These are phyloP conservation scores for Acidiella bohemica DNA, from an alignment of 495 filamentous ascomycete species.

Conservation along the genomic window DNA sequence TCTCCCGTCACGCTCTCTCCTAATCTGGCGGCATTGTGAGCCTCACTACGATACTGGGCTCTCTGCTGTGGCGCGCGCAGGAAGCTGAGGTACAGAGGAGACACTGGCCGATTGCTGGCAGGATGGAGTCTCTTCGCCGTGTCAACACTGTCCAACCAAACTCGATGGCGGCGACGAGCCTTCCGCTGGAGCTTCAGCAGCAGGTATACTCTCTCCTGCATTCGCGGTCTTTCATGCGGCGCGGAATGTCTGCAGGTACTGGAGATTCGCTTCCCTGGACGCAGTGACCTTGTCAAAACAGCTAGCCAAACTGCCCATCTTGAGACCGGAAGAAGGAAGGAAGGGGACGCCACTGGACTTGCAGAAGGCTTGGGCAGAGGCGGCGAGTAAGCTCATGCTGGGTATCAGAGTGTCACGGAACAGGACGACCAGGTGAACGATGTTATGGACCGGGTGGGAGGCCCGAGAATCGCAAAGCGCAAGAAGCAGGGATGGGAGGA, in stretches of 20 bases:
- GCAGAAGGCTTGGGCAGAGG: slow-evolving; percentile 9
- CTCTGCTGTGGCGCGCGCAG: no score
- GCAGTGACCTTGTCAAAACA: slow-evolving; percentile 5
- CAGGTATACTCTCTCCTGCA: slow-evolving; percentile 14
- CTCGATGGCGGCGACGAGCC: slow-evolving; percentile 7
- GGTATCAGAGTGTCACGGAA: not conserved
- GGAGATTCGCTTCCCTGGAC: slow-evolving; percentile 12
- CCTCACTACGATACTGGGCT: no score
- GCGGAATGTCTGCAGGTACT: slow-evolving; percentile 19
- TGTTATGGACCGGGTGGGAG: not conserved
- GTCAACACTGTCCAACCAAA: slow-evolving; percentile 4
- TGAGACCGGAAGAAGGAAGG: not conserved
- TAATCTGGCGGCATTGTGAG: no score
- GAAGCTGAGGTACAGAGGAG: no score
- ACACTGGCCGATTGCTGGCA: no score
- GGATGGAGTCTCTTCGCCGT: not conserved
- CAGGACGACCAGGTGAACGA: not conserved
- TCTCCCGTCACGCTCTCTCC: no score
- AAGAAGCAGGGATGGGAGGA: not conserved
- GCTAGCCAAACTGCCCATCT: slow-evolving; percentile 14
- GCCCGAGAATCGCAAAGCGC: not conserved
- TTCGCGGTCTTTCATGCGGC: slow-evolving; percentile 14
- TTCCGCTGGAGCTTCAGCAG: slow-evolving; percentile 18
- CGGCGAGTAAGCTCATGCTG: slow-evolving; percentile 10
- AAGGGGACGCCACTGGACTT: not conserved